These are phyloP conservation scores for Botrytis fragariae DNA, from an alignment of 2,329 filamentous ascomycete species.

Conservation along the genomic window DNA sequence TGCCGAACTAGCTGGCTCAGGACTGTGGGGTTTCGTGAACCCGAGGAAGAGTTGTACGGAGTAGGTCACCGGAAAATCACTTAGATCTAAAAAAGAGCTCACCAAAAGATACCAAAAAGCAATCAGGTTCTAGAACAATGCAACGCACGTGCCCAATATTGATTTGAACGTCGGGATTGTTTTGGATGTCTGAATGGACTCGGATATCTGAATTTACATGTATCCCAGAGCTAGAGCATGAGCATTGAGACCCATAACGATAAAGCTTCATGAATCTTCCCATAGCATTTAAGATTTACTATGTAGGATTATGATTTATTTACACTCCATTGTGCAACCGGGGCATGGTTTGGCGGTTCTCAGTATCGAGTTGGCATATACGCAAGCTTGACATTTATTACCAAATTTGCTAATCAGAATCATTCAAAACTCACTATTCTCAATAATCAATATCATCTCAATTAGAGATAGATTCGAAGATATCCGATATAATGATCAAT, in stretches of 20 bases:
- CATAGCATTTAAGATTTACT: background rate
- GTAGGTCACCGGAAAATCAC: background rate
- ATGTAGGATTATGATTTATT: no score
- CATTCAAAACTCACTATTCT: background rate
- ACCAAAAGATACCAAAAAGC: background rate
- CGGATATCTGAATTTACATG: background rate
- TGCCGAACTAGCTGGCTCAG: background rate
- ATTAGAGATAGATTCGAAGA: background rate
- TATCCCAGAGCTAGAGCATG: background rate
- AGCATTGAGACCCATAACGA: background rate
- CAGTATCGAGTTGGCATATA: background rate
- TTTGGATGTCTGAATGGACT: background rate
- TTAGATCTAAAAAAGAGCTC: background rate
- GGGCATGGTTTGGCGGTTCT: background rate
- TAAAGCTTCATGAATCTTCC: background rate
- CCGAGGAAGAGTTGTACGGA: background rate
- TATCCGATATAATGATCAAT: background rate
- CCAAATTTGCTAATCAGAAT: background rate
- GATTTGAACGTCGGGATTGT: background rate
- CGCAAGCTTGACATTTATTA: background rate
- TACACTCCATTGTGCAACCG: background rate
- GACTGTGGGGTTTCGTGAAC: background rate
- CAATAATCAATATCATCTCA: background rate
- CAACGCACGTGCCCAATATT: background rate
- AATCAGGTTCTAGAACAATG: no score